Percentiles rank a stretch among this genome's conserved stretches.
Evolutionary conservation across 2,329 filamentous ascomycete genomes (phyloP).

Genomic region (Corinectria fuckeliana): DNA sequence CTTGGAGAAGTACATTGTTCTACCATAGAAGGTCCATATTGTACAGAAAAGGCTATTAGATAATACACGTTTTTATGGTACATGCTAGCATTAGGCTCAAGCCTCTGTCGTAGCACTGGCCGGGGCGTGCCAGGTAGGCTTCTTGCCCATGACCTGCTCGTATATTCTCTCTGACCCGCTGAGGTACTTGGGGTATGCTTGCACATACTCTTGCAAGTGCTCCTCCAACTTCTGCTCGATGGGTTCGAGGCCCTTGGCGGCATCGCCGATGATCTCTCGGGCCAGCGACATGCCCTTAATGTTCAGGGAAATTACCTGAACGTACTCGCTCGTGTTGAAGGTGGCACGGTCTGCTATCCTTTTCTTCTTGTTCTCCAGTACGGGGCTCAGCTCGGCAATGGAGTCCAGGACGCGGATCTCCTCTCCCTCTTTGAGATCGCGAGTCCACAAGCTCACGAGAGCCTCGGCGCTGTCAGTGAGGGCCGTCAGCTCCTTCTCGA

Average conservation of each 20-base stretch:
- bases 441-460: slow-evolving; percentile 39
- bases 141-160: slow-evolving; percentile 36
- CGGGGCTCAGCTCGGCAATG: background rate
- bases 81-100: slow-evolving; percentile 24
- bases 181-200: slow-evolving; percentile 9
- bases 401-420: slow-evolving; percentile 31
- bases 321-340: slow-evolving; percentile 38
- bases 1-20: slow-evolving; percentile 91
- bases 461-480: slow-evolving; percentile 41
- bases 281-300: slow-evolving; percentile 54
- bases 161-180: slow-evolving; percentile 35
- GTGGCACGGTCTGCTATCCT: background rate
- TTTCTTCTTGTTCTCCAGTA: background rate
- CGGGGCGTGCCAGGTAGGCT: slow-evolving; percentile 37
- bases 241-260: slow-evolving; percentile 43
- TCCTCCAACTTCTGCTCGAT: slow-evolving; percentile 47
- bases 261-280: slow-evolving; percentile 46
- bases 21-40: slow-evolving; percentile 63
- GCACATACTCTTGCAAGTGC: slow-evolving; percentile 45
- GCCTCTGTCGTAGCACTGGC: background rate
- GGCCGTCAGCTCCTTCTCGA: slow-evolving; percentile 34
- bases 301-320: slow-evolving; percentile 40
- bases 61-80: slow-evolving; percentile 37
- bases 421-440: slow-evolving; percentile 20
- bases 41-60: slow-evolving; percentile 37